phyloP scores from a whole-genome alignment of 257 asterid genomes.

The Penstemon davidsonii region DNA sequence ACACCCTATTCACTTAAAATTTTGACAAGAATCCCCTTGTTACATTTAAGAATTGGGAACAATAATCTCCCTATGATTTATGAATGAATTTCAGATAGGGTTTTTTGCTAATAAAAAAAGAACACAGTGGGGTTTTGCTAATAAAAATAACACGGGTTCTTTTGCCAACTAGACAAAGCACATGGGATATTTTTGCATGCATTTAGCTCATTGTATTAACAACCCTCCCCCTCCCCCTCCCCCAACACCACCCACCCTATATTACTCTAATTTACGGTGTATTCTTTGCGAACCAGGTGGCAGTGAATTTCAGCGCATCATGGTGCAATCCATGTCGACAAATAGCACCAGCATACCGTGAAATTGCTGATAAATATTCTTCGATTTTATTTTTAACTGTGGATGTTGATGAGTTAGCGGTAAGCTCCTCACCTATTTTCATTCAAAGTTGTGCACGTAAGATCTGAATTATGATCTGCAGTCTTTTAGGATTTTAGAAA shows the following conservation, averaged over 20 bases:
- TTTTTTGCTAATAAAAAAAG: no score
- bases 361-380: constrained; percentile 59
- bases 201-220: no score
- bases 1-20: no score
- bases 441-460: background rate
- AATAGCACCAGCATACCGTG: constrained; percentile 47
- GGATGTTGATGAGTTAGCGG: constrained; percentile 62
- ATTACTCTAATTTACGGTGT: background rate
- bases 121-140: no score
- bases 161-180: no score
- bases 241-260: background rate
- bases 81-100: no score
- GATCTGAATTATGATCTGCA: background rate
- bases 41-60: no score
- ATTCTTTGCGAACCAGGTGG: constrained; percentile 39
- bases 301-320: constrained; percentile 69
- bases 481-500: background rate
- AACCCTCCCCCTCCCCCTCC: no score
- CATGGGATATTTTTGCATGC: no score
- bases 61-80: background rate
- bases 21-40: no score
- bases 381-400: constrained; percentile 53
- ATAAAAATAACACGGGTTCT: no score
- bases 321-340: constrained; percentile 66
- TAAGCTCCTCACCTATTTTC: constrained; percentile 27